Evolutionary conservation across 2,329 filamentous ascomycete genomes (phyloP).

Genomic region (Aspergillus candidus): DNA sequence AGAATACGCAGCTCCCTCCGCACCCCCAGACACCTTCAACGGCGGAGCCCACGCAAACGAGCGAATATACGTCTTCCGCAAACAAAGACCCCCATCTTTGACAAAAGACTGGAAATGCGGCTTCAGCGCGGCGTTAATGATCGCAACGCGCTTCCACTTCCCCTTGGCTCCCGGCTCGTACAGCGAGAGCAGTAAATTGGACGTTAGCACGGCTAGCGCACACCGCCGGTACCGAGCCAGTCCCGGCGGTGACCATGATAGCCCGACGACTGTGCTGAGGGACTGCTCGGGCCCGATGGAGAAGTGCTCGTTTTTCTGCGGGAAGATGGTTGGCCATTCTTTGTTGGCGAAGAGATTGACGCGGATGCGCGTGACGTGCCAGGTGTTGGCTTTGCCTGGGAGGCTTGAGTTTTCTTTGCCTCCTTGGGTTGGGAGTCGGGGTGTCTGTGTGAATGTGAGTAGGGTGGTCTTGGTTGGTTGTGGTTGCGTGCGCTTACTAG

Average conservation of each 20-base stretch:
- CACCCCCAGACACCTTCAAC: slow-evolving; percentile 16
- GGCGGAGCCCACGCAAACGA: slow-evolving; percentile 39
- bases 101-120: slow-evolving; percentile 30
- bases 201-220: slow-evolving; percentile 51
- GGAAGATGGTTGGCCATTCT: slow-evolving; percentile 45
- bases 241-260: slow-evolving; percentile 54
- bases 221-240: slow-evolving; percentile 50
- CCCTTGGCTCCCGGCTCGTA: slow-evolving; percentile 47
- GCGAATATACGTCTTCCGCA: slow-evolving; percentile 31
- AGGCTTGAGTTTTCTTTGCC: slow-evolving; percentile 18
- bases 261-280: slow-evolving; percentile 41
- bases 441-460: slow-evolving; percentile 19
- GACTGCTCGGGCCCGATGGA: slow-evolving; percentile 57
- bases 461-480: slow-evolving; percentile 6
- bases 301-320: slow-evolving; percentile 43
- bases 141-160: slow-evolving; percentile 47
- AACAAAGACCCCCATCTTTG: slow-evolving; percentile 15
- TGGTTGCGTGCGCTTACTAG: slow-evolving; percentile 32
- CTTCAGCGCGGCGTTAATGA: slow-evolving; percentile 48
- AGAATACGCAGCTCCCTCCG: not conserved
- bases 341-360: slow-evolving; percentile 48
- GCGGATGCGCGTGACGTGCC: slow-evolving; percentile 39
- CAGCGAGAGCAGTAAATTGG: slow-evolving; percentile 51
- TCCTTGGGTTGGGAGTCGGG: slow-evolving; percentile 14
- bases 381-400: slow-evolving; percentile 23